Conservation (phyloP, 306 rosid species). For the Potentilla sterilis region DNA sequence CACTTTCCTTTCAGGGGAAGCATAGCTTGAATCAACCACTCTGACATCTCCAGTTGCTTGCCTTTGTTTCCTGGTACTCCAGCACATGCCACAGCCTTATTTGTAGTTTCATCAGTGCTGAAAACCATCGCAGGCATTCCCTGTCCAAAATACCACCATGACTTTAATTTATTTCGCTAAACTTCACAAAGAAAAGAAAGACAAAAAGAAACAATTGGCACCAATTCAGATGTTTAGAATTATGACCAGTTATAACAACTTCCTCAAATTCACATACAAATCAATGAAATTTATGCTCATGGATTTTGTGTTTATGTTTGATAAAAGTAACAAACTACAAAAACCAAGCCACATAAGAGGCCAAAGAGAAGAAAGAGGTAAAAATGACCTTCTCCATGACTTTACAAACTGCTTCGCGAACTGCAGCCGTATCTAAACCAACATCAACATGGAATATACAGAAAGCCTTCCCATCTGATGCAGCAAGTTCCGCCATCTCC, state of each 20-base stretch:
- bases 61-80: conserved; percentile 75
- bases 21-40: conserved; percentile 78
- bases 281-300: neutral
- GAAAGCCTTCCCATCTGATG: conserved; percentile 62
- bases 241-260: neutral
- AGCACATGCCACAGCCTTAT: conserved; percentile 92
- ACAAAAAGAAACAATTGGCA: neutral
- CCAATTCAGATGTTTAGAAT: neutral
- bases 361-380: conserved; percentile 7
- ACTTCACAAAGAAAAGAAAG: neutral
- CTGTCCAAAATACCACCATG: conserved; percentile 47
- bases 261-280: neutral
- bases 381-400: conserved; percentile 67
- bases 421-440: conserved; percentile 90
- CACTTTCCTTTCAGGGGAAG: conserved; percentile 84
- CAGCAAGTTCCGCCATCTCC: conserved; percentile 70
- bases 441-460: conserved; percentile 76
- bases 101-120: conserved; percentile 76
- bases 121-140: conserved; percentile 85
- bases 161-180: conserved; percentile 24
- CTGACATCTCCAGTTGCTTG: conserved; percentile 22
- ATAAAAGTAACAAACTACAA: neutral
- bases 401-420: conserved; percentile 90
- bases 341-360: neutral
- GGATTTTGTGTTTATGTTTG: neutral